phyloP scores from a whole-genome alignment of 768 basidiomycete genomes.

The Collybiopsis luxurians region DNA sequence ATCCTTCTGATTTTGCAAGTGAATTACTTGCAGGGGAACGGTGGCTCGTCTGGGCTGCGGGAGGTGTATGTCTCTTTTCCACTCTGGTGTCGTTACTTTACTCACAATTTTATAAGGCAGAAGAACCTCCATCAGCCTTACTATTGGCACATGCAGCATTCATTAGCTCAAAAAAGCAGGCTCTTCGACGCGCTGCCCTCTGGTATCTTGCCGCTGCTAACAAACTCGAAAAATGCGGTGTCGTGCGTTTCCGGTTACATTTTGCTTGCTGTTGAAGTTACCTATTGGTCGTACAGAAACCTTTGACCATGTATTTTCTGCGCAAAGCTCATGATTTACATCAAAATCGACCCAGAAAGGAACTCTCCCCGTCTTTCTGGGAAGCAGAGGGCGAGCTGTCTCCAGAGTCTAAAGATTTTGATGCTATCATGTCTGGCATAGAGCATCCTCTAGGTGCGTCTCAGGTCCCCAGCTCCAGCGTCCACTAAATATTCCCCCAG shows the following conservation, averaged over 20 bases:
- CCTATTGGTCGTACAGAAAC: conserved; percentile 72
- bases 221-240: conserved; percentile 78
- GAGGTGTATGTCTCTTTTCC: conserved; percentile 52
- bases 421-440: conserved; percentile 66
- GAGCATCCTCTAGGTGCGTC: conserved; percentile 73
- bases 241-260: conserved; percentile 46
- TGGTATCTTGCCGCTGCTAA: conserved; percentile 81
- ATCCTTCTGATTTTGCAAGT: conserved; percentile 53
- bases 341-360: conserved; percentile 45
- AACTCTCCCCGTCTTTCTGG: conserved; percentile 80
- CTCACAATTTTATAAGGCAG: conserved; percentile 48
- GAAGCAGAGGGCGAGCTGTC: conserved; percentile 55
- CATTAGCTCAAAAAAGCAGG: conserved; percentile 55
- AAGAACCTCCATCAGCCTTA: conserved; percentile 80
- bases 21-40: conserved; percentile 69
- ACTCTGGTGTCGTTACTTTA: not conserved
- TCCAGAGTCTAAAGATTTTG: conserved; percentile 38
- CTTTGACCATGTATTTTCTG: conserved; percentile 79
- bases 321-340: conserved; percentile 69
- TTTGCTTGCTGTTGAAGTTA: not conserved
- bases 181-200: conserved; percentile 64
- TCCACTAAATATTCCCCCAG: conserved; percentile 26
- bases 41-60: conserved; percentile 86
- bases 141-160: conserved; percentile 78
- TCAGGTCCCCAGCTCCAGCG: not conserved